These are phyloP conservation scores for Zygosaccharomyces kombuchaensis DNA, from an alignment of 805 yeast genomes.

Conservation along the genomic window DNA sequence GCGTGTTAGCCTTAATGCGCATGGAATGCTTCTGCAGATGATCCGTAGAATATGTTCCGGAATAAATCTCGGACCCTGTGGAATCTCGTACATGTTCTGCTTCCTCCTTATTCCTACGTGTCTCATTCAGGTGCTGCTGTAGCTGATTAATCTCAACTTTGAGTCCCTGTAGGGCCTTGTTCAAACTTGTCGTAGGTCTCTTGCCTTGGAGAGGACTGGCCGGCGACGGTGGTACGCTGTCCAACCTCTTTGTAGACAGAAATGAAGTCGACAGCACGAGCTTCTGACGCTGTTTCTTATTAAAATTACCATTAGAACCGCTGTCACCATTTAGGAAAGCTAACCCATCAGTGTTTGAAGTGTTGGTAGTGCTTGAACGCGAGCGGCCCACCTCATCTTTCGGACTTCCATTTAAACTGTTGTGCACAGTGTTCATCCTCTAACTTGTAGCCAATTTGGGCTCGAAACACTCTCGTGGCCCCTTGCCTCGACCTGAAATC, in stretches of 20 bases:
- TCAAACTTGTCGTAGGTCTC: conserved; percentile 23
- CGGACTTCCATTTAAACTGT: conserved; percentile 8
- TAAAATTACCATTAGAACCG: conserved; percentile 4
- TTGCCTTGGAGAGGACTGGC: conserved; percentile 27
- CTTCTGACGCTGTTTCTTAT: conserved; percentile 23
- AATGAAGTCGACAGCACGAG: conserved; percentile 35
- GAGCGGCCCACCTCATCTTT: conserved; percentile 11
- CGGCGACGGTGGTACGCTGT: conserved; percentile 26
- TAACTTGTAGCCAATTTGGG: neutral
- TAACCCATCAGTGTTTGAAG: conserved; percentile 8
- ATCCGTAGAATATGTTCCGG: conserved; percentile 35
- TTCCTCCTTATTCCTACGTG: conserved; percentile 25
- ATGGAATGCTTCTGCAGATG: conserved; percentile 35
- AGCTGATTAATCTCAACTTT: conserved; percentile 24
- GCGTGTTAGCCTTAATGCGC: conserved; percentile 33
- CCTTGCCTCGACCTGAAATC: neutral
- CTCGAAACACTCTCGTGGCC: neutral
- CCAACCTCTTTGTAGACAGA: conserved; percentile 28
- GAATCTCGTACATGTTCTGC: conserved; percentile 27
- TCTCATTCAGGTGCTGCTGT: conserved; percentile 21
- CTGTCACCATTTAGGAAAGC: conserved; percentile 3
- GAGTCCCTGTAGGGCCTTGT: conserved; percentile 19
- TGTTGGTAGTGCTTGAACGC: conserved; percentile 13
- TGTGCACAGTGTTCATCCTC: neutral
- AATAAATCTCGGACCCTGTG: conserved; percentile 30